These are phyloP conservation scores for Rhododendron henanense DNA, from an alignment of 148 eudicot species.

Conservation along the genomic window DNA sequence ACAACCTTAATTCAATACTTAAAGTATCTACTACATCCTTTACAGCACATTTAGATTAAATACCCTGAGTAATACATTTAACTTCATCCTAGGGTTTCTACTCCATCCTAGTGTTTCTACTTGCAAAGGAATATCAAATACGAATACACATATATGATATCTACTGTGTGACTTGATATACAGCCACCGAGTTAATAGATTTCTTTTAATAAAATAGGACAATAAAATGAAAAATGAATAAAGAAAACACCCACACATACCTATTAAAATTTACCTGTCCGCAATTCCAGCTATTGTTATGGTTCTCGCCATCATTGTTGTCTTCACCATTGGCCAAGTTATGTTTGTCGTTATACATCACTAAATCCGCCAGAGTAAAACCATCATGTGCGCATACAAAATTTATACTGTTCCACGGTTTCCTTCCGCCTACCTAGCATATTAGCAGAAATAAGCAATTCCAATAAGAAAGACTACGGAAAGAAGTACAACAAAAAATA, in stretches of 20 bases:
- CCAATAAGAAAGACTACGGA: not conserved
- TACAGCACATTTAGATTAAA: not conserved
- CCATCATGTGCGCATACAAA: conserved; percentile 97
- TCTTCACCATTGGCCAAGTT: conserved; percentile 96
- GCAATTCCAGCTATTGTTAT: conserved; percentile 97
- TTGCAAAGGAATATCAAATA: not conserved
- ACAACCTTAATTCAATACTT: not conserved
- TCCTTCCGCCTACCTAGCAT: conserved; percentile 86
- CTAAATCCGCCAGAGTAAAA: too few relatives aligned
- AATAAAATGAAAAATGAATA: not conserved
- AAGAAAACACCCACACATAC: not conserved
- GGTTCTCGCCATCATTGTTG: conserved; percentile 96
- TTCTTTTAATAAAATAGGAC: not conserved
- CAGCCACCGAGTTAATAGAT: not conserved
- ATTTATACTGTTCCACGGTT: conserved; percentile 97
- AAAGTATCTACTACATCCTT: not conserved
- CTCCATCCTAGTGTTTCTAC: not conserved
- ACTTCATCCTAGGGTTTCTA: not conserved
- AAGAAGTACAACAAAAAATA: not conserved
- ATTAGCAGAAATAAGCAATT: not conserved
- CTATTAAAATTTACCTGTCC: conserved; percentile 58
- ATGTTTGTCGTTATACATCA: too few relatives aligned
- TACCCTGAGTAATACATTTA: not conserved
- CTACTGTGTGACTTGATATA: not conserved
- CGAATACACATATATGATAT: not conserved